Evolutionary conservation across 2,329 filamentous ascomycete genomes (phyloP).

Genomic region (Madurella fahalii): DNA sequence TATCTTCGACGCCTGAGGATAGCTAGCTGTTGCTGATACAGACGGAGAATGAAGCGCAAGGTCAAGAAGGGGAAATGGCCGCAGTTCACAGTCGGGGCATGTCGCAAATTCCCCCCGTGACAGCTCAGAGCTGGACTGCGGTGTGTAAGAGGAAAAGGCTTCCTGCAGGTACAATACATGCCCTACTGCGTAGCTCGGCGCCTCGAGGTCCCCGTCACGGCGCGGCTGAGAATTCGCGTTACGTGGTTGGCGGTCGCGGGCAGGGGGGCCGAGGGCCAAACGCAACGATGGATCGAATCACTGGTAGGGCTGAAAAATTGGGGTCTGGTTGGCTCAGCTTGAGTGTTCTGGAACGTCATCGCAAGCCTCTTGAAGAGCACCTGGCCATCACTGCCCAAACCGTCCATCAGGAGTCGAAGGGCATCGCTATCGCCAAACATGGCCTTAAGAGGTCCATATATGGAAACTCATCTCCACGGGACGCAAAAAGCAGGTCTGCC

Average conservation of each 20-base stretch:
- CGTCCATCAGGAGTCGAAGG: not conserved
- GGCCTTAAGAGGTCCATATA: too few species aligned
- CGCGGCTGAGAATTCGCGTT: not conserved
- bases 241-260: not conserved
- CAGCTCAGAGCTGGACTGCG: not conserved
- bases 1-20: not conserved
- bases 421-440: too few species aligned
- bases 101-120: too few species aligned
- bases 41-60: not conserved
- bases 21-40: not conserved
- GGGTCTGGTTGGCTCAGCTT: not conserved
- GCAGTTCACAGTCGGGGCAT: too few species aligned
- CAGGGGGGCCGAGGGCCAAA: not conserved
- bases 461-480: too few species aligned
- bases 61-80: too few species aligned
- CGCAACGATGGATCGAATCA: constrained; percentile 2
- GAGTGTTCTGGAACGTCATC: not conserved
- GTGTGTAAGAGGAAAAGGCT: too few species aligned
- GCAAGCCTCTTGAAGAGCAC: not conserved
- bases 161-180: too few species aligned
- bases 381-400: too few species aligned
- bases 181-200: too few species aligned
- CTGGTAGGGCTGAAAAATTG: constrained; percentile 16
- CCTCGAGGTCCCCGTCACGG: too few species aligned
- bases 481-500: too few species aligned